Conservation (phyloP, 148 eudicot species). For the Bassia scoparia region DNA sequence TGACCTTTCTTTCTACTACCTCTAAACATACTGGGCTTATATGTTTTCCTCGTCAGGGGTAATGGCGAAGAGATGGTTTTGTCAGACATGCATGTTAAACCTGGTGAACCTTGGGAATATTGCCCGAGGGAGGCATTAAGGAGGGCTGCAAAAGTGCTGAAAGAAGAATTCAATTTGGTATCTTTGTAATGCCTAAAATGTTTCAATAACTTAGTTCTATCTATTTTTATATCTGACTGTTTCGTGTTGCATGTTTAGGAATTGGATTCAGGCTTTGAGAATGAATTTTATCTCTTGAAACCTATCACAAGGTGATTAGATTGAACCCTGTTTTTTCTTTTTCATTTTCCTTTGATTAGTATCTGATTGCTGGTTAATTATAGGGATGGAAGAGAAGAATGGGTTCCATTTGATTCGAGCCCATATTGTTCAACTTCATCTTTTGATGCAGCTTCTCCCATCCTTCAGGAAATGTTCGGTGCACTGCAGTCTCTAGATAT, state of each 20-base stretch:
- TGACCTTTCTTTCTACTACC: not conserved
- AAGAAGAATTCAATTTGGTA: slow-evolving; percentile 95
- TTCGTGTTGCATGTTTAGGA: slow-evolving; percentile 44
- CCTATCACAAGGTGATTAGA: slow-evolving; percentile 44
- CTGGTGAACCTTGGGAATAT: slow-evolving; percentile 91
- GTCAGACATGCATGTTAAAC: slow-evolving; percentile 83
- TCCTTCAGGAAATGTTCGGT: slow-evolving; percentile 54
- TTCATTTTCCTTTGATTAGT: slow-evolving; percentile 2
- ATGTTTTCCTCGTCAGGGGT: slow-evolving; percentile 46
- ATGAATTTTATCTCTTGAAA: slow-evolving; percentile 80
- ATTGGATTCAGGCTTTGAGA: slow-evolving; percentile 93
- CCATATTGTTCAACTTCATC: slow-evolving; percentile 81
- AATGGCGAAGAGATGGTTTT: slow-evolving; percentile 84
- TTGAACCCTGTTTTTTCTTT: slow-evolving; percentile 7
- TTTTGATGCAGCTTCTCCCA: slow-evolving; percentile 80
- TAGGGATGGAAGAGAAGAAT: slow-evolving; percentile 82
- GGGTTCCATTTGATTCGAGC: slow-evolving; percentile 71
- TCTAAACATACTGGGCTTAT: not conserved
- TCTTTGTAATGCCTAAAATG: not conserved
- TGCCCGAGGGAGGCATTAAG: slow-evolving; percentile 90
- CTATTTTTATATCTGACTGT: slow-evolving; percentile 16
- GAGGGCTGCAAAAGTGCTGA: slow-evolving; percentile 61
- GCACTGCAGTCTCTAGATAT: slow-evolving; percentile 66
- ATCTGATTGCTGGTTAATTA: slow-evolving; percentile 15
- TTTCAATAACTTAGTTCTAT: not conserved